These are phyloP conservation scores for Cytospora piceae DNA, from an alignment of 2,329 filamentous ascomycete species.

Conservation along the genomic window DNA sequence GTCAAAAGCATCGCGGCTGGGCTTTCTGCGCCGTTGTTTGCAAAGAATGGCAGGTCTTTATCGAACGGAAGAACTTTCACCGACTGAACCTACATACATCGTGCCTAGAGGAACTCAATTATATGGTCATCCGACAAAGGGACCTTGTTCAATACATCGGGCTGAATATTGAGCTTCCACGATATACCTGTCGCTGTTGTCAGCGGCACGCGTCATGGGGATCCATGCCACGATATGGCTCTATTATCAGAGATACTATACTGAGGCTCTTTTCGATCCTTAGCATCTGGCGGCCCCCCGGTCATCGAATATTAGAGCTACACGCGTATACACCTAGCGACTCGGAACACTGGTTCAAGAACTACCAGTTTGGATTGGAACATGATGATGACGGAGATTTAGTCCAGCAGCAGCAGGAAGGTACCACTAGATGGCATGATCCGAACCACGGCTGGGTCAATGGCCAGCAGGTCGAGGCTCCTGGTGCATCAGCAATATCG, in stretches of 20 bases:
- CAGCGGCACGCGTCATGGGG: slow-evolving; percentile 28
- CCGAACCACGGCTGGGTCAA: slow-evolving; percentile 39
- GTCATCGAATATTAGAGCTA: slow-evolving; percentile 40
- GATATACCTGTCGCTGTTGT: slow-evolving; percentile 33
- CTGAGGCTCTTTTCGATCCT: slow-evolving; percentile 40
- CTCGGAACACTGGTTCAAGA: slow-evolving; percentile 41
- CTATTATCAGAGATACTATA: slow-evolving; percentile 33
- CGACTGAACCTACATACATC: not conserved
- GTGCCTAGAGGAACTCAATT: slow-evolving; percentile 7
- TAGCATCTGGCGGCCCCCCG: slow-evolving; percentile 23
- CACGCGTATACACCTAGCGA: slow-evolving; percentile 42
- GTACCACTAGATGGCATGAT: slow-evolving; percentile 33
- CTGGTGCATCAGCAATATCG: slow-evolving; percentile 33
- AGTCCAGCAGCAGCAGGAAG: slow-evolving; percentile 7
- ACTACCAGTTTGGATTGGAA: slow-evolving; percentile 35
- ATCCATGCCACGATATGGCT: slow-evolving; percentile 10
- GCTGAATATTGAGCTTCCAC: slow-evolving; percentile 38
- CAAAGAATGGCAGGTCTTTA: slow-evolving; percentile 41
- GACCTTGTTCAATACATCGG: not conserved
- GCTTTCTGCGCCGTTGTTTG: slow-evolving; percentile 40
- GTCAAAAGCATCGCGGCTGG: slow-evolving; percentile 39
- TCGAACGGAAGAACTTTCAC: slow-evolving; percentile 36
- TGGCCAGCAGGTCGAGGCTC: slow-evolving; percentile 35
- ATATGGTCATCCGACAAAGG: slow-evolving; percentile 28
- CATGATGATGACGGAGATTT: slow-evolving; percentile 30